Conservation (phyloP, 495 filamentous ascomycete species). For the Cairneyella variabilis region DNA sequence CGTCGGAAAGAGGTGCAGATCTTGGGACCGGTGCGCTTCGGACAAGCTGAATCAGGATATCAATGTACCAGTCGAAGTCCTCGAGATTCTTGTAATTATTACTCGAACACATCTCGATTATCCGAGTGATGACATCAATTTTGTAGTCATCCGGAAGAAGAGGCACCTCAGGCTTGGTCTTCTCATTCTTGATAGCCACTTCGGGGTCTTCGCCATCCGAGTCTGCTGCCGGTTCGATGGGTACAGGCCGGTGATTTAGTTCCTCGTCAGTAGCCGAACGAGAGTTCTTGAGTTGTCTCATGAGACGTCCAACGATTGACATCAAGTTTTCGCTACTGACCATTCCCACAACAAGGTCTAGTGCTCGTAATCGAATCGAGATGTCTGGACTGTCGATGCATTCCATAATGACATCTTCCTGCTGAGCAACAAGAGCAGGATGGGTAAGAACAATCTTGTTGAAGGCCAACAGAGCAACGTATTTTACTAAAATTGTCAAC, state of each 20-base stretch:
- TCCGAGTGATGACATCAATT: constrained; percentile 68
- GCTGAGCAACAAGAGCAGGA: constrained; percentile 77
- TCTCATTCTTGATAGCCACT: constrained; percentile 33
- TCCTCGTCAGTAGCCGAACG: constrained; percentile 31
- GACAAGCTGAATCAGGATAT: constrained; percentile 76
- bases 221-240: constrained; percentile 44
- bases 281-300: constrained; percentile 69
- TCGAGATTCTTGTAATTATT: constrained; percentile 78
- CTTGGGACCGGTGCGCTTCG: constrained; percentile 52
- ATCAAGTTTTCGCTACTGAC: constrained; percentile 79
- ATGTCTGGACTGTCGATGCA: constrained; percentile 95
- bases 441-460: constrained; percentile 89
- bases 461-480: constrained; percentile 92
- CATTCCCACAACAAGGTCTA: constrained; percentile 90
- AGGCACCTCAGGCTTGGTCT: constrained; percentile 31
- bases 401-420: constrained; percentile 92
- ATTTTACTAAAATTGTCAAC: constrained; percentile 65
- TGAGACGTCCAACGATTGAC: constrained; percentile 78
- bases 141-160: constrained; percentile 79
- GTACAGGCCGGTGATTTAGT: constrained; percentile 13
- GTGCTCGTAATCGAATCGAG: constrained; percentile 88
- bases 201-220: constrained; percentile 57
- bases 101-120: constrained; percentile 87
- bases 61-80: constrained; percentile 97
- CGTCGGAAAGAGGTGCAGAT: constrained; percentile 15